These are phyloP conservation scores for Chenopodium album DNA, from an alignment of 148 eudicot species.

Conservation along the genomic window DNA sequence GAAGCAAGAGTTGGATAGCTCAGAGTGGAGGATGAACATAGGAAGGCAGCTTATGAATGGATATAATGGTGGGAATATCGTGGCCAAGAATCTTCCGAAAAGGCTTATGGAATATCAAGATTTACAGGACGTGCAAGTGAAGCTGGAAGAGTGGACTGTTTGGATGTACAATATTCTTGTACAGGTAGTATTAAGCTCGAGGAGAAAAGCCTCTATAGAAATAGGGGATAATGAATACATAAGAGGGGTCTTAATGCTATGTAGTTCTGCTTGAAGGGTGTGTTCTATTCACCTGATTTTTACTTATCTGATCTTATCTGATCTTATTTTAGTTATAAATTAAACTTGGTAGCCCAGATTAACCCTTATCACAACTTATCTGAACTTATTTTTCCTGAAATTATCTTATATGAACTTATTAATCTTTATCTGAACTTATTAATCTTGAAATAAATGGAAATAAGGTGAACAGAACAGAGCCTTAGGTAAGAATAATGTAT, in stretches of 20 bases:
- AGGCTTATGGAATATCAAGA: constrained; percentile 41
- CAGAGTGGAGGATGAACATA: constrained; percentile 87
- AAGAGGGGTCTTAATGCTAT: background rate
- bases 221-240: background rate
- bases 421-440: no score
- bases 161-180: background rate
- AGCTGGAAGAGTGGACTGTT: constrained; percentile 47
- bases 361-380: no score
- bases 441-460: no score
- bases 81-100: constrained; percentile 39
- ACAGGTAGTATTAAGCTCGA: background rate
- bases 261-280: background rate
- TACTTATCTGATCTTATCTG: no score
- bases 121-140: constrained; percentile 35
- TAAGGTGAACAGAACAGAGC: no score
- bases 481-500: background rate
- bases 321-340: no score
- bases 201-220: background rate
- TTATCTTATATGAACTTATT: no score
- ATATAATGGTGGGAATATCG: constrained; percentile 66
- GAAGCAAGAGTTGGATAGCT: constrained; percentile 54
- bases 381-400: no score
- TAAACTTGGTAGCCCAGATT: no score
- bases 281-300: no score
- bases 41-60: constrained; percentile 73